Evolutionary conservation across 2,329 filamentous ascomycete genomes (phyloP).

Genomic region (Sporothrix pallida): DNA sequence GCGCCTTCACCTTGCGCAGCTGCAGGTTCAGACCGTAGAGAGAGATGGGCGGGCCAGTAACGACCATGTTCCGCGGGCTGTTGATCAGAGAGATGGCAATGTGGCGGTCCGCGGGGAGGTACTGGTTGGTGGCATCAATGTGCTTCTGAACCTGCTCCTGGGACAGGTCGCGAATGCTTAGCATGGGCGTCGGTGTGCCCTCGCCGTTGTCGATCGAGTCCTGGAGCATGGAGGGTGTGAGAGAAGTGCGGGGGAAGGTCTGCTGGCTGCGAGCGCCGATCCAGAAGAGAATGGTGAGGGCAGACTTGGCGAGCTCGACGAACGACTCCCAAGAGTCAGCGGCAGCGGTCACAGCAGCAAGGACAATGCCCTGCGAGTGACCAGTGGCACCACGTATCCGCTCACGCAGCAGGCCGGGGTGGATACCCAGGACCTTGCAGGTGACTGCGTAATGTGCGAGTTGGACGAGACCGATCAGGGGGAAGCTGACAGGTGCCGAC

Average conservation of each 20-base stretch:
- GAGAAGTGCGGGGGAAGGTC: constrained; percentile 91
- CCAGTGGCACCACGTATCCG: constrained; percentile 87
- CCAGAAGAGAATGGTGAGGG: constrained; percentile 96
- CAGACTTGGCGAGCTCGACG: constrained; percentile 75
- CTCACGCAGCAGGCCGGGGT: constrained; percentile 86
- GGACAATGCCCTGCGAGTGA: constrained; percentile 95
- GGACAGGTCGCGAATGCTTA: constrained; percentile 93
- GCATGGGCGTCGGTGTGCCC: constrained; percentile 94
- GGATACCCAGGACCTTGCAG: constrained; percentile 86
- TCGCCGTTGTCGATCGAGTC: constrained; percentile 95
- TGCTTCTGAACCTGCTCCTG: constrained; percentile 90
- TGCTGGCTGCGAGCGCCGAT: constrained; percentile 97
- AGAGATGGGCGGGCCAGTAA: constrained; percentile 94
- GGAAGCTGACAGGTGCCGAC: constrained; percentile 92
- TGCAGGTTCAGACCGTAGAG: constrained; percentile 95
- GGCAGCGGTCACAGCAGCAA: constrained; percentile 88
- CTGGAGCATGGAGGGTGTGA: constrained; percentile 87
- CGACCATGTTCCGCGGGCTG: constrained; percentile 94
- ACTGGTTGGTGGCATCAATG: constrained; percentile 95
- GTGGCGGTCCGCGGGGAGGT: constrained; percentile 88
- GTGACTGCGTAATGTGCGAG: constrained; percentile 94
- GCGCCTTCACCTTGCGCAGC: constrained; percentile 94
- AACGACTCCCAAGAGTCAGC: constrained; percentile 94
- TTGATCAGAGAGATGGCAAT: constrained; percentile 96
- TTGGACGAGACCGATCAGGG: constrained; percentile 93